phyloP scores from a whole-genome alignment of 306 rosid genomes.

The Lathyrus sativus region DNA sequence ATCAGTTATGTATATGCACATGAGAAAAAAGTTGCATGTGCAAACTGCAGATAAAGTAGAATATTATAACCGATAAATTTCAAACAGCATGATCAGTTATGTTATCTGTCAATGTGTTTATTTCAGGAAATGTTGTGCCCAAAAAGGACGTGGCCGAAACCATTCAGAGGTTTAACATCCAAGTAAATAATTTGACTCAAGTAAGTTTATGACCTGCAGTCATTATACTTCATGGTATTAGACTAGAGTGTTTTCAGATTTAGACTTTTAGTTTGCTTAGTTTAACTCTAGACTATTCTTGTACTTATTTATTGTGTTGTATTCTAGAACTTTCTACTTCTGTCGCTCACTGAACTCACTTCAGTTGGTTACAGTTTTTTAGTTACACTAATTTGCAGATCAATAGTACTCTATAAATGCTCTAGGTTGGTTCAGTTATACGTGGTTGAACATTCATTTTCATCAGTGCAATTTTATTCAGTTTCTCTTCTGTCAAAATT shows the following conservation, averaged over 20 bases:
- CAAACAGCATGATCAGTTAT: not conserved
- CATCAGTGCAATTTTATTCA: not conserved
- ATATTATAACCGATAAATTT: too few species aligned
- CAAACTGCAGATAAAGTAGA: too few species aligned
- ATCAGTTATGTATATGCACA: constrained; percentile 27
- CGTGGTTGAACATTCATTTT: not conserved
- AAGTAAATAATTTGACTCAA: constrained; percentile 96
- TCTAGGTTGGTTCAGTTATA: constrained; percentile 2
- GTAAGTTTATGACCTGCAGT: constrained; percentile 45
- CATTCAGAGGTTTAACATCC: constrained; percentile 83
- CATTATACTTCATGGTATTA: constrained; percentile 25
- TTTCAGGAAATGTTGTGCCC: constrained; percentile 77
- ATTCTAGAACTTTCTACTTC: constrained; percentile 14
- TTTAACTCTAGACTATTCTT: not conserved
- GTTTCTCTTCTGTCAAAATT: not conserved
- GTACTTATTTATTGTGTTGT: not conserved
- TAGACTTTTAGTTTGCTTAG: constrained; percentile 1
- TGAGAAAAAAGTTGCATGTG: too few species aligned
- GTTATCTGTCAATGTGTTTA: constrained; percentile 36
- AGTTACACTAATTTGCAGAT: not conserved
- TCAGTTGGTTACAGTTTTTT: not conserved
- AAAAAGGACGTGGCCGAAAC: constrained; percentile 71
- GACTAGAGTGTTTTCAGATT: not conserved
- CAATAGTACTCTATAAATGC: not conserved
- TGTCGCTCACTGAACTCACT: not conserved